A percentile compares a stretch with the other conserved stretches of the same genome.
These are phyloP conservation scores for Coffea humblotiana DNA, from an alignment of 305 asterid species.

Conservation along the genomic window DNA sequence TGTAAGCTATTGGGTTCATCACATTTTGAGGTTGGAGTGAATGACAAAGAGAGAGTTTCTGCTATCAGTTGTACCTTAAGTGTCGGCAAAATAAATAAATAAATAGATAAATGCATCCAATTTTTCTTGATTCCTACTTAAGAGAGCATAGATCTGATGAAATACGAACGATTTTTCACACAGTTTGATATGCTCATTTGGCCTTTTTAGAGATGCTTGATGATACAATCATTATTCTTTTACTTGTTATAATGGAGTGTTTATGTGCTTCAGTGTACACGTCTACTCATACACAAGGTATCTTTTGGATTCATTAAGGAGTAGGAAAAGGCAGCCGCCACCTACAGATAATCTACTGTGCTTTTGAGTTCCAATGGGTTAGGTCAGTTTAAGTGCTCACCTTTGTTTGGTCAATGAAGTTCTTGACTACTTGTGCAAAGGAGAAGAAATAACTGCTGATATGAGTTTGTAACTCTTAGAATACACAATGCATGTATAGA, in stretches of 20 bases:
- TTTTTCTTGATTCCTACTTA: no score
- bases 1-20: background rate
- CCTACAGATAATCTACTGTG: background rate
- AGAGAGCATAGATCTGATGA: background rate
- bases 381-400: background rate
- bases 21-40: background rate
- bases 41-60: background rate
- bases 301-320: background rate
- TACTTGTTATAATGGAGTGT: background rate
- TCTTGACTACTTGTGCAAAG: background rate
- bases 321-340: background rate
- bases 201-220: background rate
- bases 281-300: background rate
- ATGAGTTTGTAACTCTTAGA: background rate
- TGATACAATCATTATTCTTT: background rate
- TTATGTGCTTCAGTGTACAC: background rate
- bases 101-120: no score
- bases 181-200: background rate
- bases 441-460: background rate
- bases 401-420: background rate
- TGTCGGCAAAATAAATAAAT: no score
- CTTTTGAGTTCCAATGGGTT: background rate
- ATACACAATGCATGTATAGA: no score
- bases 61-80: background rate
- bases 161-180: background rate